Evolutionary conservation across 192 early-diverging fungal species (phyloP).

Genomic region (Mortierella antarctica): DNA sequence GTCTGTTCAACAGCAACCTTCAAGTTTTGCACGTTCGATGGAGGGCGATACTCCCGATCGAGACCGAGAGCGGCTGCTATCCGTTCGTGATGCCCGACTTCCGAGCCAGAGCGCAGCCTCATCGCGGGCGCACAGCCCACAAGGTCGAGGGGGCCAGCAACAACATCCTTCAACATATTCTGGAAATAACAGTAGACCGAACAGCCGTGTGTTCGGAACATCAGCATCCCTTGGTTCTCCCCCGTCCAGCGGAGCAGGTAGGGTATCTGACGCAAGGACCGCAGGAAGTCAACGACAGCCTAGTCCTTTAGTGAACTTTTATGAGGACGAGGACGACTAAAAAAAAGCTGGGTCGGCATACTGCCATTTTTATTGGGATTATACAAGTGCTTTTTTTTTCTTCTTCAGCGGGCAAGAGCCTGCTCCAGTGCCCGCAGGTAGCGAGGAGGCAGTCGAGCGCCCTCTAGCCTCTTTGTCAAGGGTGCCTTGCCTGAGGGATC

Average conservation of each 20-base stretch:
- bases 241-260: background rate
- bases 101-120: conserved; percentile 12
- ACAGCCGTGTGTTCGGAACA: conserved; percentile 39
- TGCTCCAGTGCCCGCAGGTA: background rate
- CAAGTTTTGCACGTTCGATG: conserved; percentile 7
- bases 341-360: background rate
- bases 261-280: background rate
- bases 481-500: conserved; percentile 17
- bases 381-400: background rate
- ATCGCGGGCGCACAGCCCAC: conserved; percentile 32
- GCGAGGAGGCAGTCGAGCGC: background rate
- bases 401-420: background rate
- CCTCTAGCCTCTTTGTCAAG: conserved; percentile 1
- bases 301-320: conserved; percentile 25
- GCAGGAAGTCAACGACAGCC: conserved; percentile 7
- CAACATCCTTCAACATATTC: background rate
- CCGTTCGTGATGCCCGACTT: conserved; percentile 5
- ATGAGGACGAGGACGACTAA: conserved; percentile 22
- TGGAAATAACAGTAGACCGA: conserved; percentile 27
- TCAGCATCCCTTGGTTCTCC: background rate
- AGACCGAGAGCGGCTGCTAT: conserved; percentile 23
- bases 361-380: background rate
- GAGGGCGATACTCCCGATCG: conserved; percentile 11
- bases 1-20: conserved; percentile 36
- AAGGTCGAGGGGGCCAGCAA: conserved; percentile 3